Conservation (phyloP, 2,329 filamentous ascomycete genomes). For the Pestalotiopsis sp. region DNA sequence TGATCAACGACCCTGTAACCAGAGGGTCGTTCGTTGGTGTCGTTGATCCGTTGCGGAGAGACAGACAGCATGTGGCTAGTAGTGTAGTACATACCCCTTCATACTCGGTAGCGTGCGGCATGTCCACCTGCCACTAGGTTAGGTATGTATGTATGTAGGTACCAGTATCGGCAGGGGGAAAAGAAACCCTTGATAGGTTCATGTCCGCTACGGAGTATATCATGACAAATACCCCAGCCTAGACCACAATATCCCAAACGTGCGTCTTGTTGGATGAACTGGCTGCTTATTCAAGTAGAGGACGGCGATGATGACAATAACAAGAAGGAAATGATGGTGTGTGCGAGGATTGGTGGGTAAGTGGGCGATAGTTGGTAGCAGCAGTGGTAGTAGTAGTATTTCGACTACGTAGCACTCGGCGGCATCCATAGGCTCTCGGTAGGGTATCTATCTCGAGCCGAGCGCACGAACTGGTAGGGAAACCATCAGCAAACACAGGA, state of each 20-base stretch:
- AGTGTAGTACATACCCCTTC: too few relatives aligned
- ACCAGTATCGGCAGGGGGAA: not conserved
- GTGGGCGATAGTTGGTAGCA: not conserved
- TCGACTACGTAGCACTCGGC: too few relatives aligned
- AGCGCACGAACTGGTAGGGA: too few relatives aligned
- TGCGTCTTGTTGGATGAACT: not conserved
- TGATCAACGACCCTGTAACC: not conserved
- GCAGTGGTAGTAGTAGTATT: not conserved
- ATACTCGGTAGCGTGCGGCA: too few relatives aligned
- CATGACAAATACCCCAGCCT: not conserved
- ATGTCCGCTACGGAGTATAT: not conserved
- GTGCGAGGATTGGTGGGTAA: not conserved
- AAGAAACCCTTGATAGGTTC: not conserved
- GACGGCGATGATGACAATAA: not conserved
- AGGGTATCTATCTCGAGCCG: too few relatives aligned
- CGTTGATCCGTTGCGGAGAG: not conserved
- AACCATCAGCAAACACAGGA: not conserved
- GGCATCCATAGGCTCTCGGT: too few relatives aligned
- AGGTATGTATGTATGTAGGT: not conserved
- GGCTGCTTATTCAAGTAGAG: not conserved
- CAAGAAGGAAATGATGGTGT: not conserved
- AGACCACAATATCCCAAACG: not conserved
- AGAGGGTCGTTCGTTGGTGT: not conserved
- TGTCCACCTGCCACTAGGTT: not conserved
- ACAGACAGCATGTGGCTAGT: not conserved